Evolutionary conservation across 2,329 filamentous ascomycete species (phyloP), one percentile per base, ranked within the genome.

Genomic region (Fusarium veterinarium): DNA sequence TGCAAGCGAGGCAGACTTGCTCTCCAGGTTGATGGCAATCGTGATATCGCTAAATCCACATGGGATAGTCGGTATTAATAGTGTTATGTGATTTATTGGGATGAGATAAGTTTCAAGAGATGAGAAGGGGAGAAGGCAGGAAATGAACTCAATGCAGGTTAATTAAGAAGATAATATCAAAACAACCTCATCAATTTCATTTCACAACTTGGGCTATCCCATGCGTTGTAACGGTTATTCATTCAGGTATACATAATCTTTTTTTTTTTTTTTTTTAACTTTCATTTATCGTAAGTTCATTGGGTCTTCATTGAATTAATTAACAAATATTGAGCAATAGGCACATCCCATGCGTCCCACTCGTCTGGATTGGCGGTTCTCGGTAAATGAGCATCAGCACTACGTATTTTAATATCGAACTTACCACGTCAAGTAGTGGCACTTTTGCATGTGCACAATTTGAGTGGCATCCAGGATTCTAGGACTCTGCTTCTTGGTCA

Each of bases 331-430:
- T 25, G n/a, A 35, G 45, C 16, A 70, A 60, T 35, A 31, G 44
- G 30, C 51, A 44, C 46, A 28, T 56, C 44, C n/a, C 52, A 28
- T n/a, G 23, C 55, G n/a, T 69, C 33, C 52, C 33, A 23, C 66
- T 72, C 38, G 46, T 57, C 59, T 56, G 30, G 69, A 71, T 71
- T 72, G 66, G 70, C 52, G 57, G 61, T 38, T 55, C 56, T 40
- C 14, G 23, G 42, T 57, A 62, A 66, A 71, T 73, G 48, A 66
- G 55, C 57, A 73, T 73, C 70, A 72, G 69, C 70, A 67, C 61
- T 71, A 31, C 45, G 20, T 20, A 70, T 60, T 30, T 23, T n/a
- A 38, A 48, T 23, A 56, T 48, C 33, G 17, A 52, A 55, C 59
- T 64, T 38, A 42, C 42, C 37, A 55, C 42, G 19, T 55, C 46